Evolutionary conservation across 2,329 filamentous ascomycete genomes (phyloP), one percentile per base, ranked within the genome.

Genomic region (Alternaria consortialis): DNA sequence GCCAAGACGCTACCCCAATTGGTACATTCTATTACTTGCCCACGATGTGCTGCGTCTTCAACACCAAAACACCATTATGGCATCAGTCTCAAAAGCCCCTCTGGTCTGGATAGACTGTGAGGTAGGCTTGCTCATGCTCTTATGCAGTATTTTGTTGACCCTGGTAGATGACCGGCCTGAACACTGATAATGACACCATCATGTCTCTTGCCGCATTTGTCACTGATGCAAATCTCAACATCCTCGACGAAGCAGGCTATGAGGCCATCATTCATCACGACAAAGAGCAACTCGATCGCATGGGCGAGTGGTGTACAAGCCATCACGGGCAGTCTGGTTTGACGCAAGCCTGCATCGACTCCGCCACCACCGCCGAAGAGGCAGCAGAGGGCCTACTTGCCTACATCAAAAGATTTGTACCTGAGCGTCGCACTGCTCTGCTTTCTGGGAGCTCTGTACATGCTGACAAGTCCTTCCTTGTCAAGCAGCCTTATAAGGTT

Each of bases 391-490:
- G 84, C 13, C 84, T 99, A 36, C 86, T 97, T 36, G 83, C 84
- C 23, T 98, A 98, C 79, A 90, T 99, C 70, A 85, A 89, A 70
- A 84, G 83, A 63, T 85, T 89, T 73, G 86, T 95, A 6, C 91
- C 93, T 0, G 81, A 89, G 61, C 82, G 84, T 8, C 84, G 88
- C 48, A 86, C 80, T 34, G 94, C 88, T 1, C 79, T 98, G 58
- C 84, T 99, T 40, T 94, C 95, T 0, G 95, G 95, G 2, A 99
- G 97, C 80, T 95, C 90, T 58, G 92, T 99, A 27, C 94, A 99
- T 76, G 92, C 91, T 4, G 95, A 99, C 79, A 88, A 88, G 71
- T 87, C 88, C 2, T 99, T 99, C 75, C 83, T 99, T 61, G 84
- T 87, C 5, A 86, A 87, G 64, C 84, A 84, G 58, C 93, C 94